Conservation (phyloP, 2,329 filamentous ascomycete species). For the Cladophialophora bantiana region DNA sequence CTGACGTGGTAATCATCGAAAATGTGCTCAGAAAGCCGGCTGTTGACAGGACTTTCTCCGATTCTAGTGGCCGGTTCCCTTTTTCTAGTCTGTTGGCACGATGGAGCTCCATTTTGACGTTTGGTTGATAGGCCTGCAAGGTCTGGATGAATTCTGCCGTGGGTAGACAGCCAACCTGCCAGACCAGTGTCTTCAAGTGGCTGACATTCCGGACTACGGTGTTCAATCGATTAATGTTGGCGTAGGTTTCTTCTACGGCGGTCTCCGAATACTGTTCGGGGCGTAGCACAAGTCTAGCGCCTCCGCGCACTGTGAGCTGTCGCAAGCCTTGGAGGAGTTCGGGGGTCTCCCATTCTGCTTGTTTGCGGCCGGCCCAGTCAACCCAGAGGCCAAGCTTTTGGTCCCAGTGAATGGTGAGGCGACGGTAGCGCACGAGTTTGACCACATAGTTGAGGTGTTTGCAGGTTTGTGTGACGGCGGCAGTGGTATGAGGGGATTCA, state of each 20-base stretch:
- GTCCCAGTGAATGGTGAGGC: slow-evolving; percentile 25
- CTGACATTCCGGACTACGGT: slow-evolving; percentile 22
- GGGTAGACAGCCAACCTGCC: slow-evolving; percentile 17
- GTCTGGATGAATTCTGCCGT: slow-evolving; percentile 16
- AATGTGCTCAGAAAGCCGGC: slow-evolving; percentile 13
- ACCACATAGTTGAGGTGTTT: slow-evolving; percentile 27
- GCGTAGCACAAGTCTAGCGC: neutral
- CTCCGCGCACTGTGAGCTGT: slow-evolving; percentile 23
- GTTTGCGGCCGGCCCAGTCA: neutral
- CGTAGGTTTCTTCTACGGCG: neutral
- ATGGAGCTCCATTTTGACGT: slow-evolving; percentile 26
- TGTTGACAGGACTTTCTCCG: slow-evolving; percentile 4
- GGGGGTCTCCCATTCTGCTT: slow-evolving; percentile 16
- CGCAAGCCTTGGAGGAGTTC: slow-evolving; percentile 28
- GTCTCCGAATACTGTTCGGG: neutral
- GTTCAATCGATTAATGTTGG: slow-evolving; percentile 4
- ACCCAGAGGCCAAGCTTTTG: slow-evolving; percentile 1
- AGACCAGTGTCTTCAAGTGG: slow-evolving; percentile 32
- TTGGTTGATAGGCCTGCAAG: slow-evolving; percentile 30
- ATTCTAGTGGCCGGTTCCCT: neutral
- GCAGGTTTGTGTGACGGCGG: slow-evolving; percentile 27
- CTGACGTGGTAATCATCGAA: slow-evolving; percentile 9
- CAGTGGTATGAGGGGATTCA: slow-evolving; percentile 27
- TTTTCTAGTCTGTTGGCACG: slow-evolving; percentile 2
- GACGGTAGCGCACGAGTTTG: slow-evolving; percentile 28